Base-by-base conservation (phyloP, 257 asterid genomes). In the Nicotiana knightiana region DNA sequence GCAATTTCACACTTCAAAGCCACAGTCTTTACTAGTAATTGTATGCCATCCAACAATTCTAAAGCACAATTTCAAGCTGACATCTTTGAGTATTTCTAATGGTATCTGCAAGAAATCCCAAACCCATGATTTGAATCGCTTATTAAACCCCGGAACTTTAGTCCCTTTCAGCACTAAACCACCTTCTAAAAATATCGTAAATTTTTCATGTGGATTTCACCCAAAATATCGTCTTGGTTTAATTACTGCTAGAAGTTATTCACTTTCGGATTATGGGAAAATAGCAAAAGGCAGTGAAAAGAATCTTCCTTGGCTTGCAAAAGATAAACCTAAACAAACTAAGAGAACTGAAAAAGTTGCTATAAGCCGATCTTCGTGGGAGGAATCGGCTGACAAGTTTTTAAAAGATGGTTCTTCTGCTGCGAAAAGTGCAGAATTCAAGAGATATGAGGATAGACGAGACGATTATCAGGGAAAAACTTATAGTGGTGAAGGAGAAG, bases 281-380 rank as follows among this genome's bases (percentile, higher is more conserved):
- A 85, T 77, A n/a, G 86, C 58, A 76, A 91, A 85, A 53, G 90
- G 86, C 30, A 76, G 82, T 79, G 90, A 86, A 76, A 90, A 91
- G 84, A 85, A 86, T 81, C 97, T 92, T 78, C 97, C 97, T 53
- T 96, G 98, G 99, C 85, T 94, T 67, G 91, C 94, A 16, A 89
- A 86, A 12, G 82, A 89, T 30, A 85, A 62, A 21, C 24, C 24
- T 21, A 21, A 21, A 21, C 24, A 21, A 21, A 64, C 66, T 46
- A 83, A 80, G 48, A 75, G 67, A 12, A n/a, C 77, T 33, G 86
- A 82, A 35, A 84, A 82, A 64, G 71, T 58, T 66, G 87, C 83
- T 55, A 82, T 88, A 77, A 68, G 85, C 57, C 83, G 80, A 82
- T 95, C 98, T 70, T 88, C 97, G 24, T 21, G 24, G 24, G 24